Conservation (phyloP, 2,329 filamentous ascomycete genomes). For the Aspergillus clavatus region DNA sequence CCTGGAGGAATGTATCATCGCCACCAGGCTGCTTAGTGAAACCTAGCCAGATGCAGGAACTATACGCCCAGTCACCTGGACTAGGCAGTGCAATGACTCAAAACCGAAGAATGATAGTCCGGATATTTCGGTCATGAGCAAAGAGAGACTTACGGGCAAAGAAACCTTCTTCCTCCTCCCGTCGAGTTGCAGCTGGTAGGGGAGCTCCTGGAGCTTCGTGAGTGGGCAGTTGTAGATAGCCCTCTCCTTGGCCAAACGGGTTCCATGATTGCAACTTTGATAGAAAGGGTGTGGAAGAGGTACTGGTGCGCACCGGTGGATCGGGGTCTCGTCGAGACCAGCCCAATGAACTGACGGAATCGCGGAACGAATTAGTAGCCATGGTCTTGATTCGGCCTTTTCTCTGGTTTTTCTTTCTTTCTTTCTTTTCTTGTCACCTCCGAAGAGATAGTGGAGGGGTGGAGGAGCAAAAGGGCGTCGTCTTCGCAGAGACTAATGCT, state of each 20-base stretch:
- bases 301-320: conserved; percentile 62
- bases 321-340: conserved; percentile 85
- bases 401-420: conserved; percentile 5
- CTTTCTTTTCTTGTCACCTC: conserved; percentile 8
- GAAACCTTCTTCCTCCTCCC: conserved; percentile 93
- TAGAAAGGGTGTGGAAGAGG: conserved; percentile 64
- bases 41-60: conserved; percentile 37
- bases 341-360: conserved; percentile 89
- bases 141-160: conserved; percentile 76
- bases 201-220: conserved; percentile 78
- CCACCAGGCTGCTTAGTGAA: conserved; percentile 22
- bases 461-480: conserved; percentile 11
- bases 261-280: conserved; percentile 80
- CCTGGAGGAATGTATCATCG: conserved; percentile 2
- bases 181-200: conserved; percentile 73
- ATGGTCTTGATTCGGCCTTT: conserved; percentile 16
- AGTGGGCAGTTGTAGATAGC: conserved; percentile 87
- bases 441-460: background rate
- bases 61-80: conserved; percentile 31
- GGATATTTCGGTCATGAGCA: conserved; percentile 20
- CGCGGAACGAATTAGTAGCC: conserved; percentile 67
- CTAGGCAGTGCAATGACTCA: conserved; percentile 20
- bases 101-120: conserved; percentile 3
- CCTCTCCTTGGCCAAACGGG: conserved; percentile 71
- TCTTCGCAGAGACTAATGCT: conserved; percentile 17